phyloP scores from a whole-genome alignment of 352 stramenopile species.

The Pythium phragmitis region DNA sequence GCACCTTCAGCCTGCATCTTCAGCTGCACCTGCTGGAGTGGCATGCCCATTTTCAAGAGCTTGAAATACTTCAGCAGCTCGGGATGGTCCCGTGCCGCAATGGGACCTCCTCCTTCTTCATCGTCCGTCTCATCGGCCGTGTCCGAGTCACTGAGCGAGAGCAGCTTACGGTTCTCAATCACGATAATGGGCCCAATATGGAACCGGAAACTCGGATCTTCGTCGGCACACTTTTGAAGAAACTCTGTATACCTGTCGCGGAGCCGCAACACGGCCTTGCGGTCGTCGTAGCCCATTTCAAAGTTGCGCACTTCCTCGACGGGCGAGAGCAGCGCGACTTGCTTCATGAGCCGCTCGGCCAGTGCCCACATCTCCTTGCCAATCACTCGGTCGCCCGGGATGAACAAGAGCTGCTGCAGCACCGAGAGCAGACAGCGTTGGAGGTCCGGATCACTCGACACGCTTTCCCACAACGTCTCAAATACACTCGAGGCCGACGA shows the following conservation, averaged over 20 bases:
- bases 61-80: conserved; percentile 80
- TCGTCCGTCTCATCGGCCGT: conserved; percentile 70
- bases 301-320: conserved; percentile 82
- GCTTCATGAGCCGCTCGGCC: conserved; percentile 72
- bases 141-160: conserved; percentile 43
- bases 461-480: conserved; percentile 48
- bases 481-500: conserved; percentile 72
- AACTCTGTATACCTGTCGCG: conserved; percentile 77
- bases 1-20: conserved; percentile 72
- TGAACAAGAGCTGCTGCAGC: conserved; percentile 84
- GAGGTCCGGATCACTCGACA: conserved; percentile 61
- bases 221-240: conserved; percentile 63
- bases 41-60: conserved; percentile 80
- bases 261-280: conserved; percentile 72
- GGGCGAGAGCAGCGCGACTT: conserved; percentile 71
- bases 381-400: conserved; percentile 75
- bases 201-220: conserved; percentile 67
- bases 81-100: conserved; percentile 59
- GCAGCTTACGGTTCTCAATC: conserved; percentile 63
- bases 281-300: conserved; percentile 79
- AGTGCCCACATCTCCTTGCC: conserved; percentile 88
- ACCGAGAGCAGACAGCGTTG: conserved; percentile 77
- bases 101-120: conserved; percentile 38
- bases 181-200: conserved; percentile 73
- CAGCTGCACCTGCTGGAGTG: conserved; percentile 57